A percentile compares a stretch with the other conserved stretches of the same genome.
These are phyloP conservation scores for Acmispon strigosus DNA, from an alignment of 306 rosid genomes.

Conservation along the genomic window DNA sequence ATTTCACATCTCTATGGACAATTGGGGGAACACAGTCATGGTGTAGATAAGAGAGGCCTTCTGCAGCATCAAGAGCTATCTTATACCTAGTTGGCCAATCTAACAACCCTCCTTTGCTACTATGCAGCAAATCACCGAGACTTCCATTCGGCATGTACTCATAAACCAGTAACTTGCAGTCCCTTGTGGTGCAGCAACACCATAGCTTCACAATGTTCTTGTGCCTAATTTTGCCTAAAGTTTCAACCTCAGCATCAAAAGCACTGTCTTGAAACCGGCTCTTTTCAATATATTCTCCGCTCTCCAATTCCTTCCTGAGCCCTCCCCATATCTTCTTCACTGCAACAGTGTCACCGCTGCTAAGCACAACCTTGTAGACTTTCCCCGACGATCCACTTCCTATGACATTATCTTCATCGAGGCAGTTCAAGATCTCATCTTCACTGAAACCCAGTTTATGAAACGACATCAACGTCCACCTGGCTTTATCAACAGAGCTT, in stretches of 20 bases:
- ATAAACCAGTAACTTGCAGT: conserved; percentile 84
- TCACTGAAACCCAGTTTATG: conserved; percentile 88
- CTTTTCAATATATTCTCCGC: conserved; percentile 52
- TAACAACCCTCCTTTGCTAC: conserved; percentile 70
- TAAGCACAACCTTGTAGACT: conserved; percentile 78
- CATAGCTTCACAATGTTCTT: conserved; percentile 92
- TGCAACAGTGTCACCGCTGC: conserved; percentile 66
- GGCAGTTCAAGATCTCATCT: conserved; percentile 77
- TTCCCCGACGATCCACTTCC: conserved; percentile 87
- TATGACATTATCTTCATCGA: conserved; percentile 79
- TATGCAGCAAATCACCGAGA: conserved; percentile 80
- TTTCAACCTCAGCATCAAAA: conserved; percentile 86
- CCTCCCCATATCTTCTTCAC: conserved; percentile 81
- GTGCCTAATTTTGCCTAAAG: conserved; percentile 87
- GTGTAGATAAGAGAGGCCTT: conserved; percentile 93
- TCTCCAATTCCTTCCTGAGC: conserved; percentile 23
- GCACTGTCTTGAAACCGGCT: conserved; percentile 44
- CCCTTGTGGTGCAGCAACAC: conserved; percentile 86
- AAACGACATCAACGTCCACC: conserved; percentile 91
- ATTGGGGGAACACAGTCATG: conserved; percentile 94
- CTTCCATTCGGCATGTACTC: conserved; percentile 97
- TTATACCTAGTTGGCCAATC: conserved; percentile 89
- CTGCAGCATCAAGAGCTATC: conserved; percentile 85
- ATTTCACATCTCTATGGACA: conserved; percentile 89
- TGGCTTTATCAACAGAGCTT: conserved; percentile 54